A percentile compares a stretch with the other conserved stretches of the same genome.
Evolutionary conservation across 2,329 filamentous ascomycete species (phyloP).

Genomic region (Sarocladium brachiariae): DNA sequence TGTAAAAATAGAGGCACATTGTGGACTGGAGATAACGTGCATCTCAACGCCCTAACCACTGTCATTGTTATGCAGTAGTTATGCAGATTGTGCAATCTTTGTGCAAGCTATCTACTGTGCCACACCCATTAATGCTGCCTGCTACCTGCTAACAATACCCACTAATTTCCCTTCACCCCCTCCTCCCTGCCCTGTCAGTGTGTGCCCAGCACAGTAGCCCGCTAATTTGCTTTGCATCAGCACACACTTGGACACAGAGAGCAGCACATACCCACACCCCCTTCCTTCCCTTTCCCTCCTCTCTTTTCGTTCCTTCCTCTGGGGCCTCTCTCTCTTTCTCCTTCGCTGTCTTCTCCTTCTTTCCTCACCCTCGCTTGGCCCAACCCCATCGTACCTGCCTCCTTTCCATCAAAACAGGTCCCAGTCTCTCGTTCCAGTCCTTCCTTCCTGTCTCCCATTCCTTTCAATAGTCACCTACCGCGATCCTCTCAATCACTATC

Average conservation of each 20-base stretch:
- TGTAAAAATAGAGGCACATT: background rate
- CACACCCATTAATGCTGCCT: background rate
- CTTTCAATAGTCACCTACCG: slow-evolving; percentile 8
- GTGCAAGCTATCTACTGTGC: background rate
- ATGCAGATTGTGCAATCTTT: background rate
- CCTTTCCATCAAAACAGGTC: slow-evolving; percentile 32
- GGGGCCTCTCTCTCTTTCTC: slow-evolving; percentile 10
- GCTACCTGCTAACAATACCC: background rate
- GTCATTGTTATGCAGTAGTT: too few relatives aligned
- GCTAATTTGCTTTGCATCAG: too few relatives aligned
- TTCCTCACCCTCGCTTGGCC: slow-evolving; percentile 17
- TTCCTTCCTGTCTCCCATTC: slow-evolving; percentile 23
- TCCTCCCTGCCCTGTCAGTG: background rate
- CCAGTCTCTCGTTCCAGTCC: slow-evolving; percentile 33
- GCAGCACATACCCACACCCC: background rate
- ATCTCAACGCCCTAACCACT: too few relatives aligned
- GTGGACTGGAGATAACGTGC: too few relatives aligned
- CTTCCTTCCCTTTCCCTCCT: slow-evolving; percentile 7
- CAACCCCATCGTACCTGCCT: slow-evolving; percentile 20
- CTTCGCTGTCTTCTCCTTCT: slow-evolving; percentile 14
- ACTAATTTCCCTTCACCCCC: slow-evolving; percentile 1
- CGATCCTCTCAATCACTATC: slow-evolving; percentile 8
- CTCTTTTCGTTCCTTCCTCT: slow-evolving; percentile 8
- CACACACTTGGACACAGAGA: too few relatives aligned
- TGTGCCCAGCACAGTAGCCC: background rate